Conservation (phyloP, 176 grass and related monocot genomes). For the Triticum urartu region DNA sequence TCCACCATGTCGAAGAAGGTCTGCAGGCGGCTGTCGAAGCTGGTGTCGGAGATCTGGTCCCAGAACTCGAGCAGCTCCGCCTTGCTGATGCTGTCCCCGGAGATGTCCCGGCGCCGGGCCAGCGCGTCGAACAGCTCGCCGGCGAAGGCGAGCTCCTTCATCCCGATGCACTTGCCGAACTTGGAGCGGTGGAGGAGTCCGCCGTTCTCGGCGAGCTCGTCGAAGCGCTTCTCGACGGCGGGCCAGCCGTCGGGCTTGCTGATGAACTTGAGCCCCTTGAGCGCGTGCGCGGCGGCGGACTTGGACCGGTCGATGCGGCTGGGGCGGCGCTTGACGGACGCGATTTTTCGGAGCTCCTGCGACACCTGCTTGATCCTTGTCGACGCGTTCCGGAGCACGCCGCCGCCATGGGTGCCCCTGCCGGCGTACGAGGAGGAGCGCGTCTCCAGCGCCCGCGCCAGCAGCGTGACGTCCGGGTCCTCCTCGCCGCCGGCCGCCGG, state of each 20-base stretch:
- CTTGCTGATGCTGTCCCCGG: constrained; percentile 71
- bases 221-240: constrained; percentile 70
- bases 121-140: constrained; percentile 88
- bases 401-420: too few species aligned
- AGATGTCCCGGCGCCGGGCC: constrained; percentile 66
- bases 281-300: constrained; percentile 75
- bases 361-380: constrained; percentile 87
- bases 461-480: constrained; percentile 63
- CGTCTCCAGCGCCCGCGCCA: constrained; percentile 70
- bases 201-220: constrained; percentile 57
- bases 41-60: constrained; percentile 92
- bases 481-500: constrained; percentile 33
- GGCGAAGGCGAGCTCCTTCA: constrained; percentile 81
- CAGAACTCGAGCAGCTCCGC: constrained; percentile 90
- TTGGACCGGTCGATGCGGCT: constrained; percentile 60
- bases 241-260: constrained; percentile 62
- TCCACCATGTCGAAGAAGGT: constrained; percentile 99
- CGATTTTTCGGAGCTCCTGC: constrained; percentile 73
- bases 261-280: constrained; percentile 99
- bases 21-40: constrained; percentile 91
- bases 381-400: constrained; percentile 66
- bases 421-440: constrained; percentile 48
- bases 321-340: constrained; percentile 45
- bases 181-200: constrained; percentile 65
- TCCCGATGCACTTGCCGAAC: constrained; percentile 95